Evolutionary conservation across 2,329 filamentous ascomycete species (phyloP).

Genomic region (Penicillium sp.): DNA sequence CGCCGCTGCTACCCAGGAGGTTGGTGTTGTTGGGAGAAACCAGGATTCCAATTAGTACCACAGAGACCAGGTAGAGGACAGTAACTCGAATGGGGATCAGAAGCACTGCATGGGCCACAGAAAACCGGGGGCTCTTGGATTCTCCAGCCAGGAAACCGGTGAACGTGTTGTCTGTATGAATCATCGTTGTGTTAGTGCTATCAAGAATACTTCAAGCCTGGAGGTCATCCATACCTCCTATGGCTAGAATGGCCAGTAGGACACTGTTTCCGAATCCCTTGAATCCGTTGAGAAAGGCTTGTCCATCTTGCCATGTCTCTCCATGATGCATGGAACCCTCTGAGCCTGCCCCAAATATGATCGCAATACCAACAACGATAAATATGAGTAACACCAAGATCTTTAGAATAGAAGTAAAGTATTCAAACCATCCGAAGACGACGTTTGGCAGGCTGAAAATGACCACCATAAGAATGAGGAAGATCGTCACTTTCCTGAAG

Average conservation of each 20-base stretch:
- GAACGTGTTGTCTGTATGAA: constrained; percentile 15
- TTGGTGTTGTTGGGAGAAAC: constrained; percentile 23
- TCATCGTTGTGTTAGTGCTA: too few species aligned
- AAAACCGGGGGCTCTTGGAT: constrained; percentile 35
- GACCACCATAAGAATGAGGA: constrained; percentile 14
- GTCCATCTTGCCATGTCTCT: constrained; percentile 33
- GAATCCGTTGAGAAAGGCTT: constrained; percentile 36
- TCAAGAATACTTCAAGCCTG: too few species aligned
- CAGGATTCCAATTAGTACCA: constrained; percentile 26
- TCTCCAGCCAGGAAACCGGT: constrained; percentile 39
- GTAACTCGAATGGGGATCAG: constrained; percentile 33
- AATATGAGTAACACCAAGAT: constrained; percentile 39
- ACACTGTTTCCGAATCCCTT: constrained; percentile 31
- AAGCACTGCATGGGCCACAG: constrained; percentile 32
- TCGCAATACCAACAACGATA: constrained; percentile 37
- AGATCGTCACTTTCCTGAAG: constrained; percentile 20
- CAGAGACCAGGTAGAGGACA: constrained; percentile 30
- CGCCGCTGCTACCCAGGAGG: constrained; percentile 28
- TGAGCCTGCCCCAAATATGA: constrained; percentile 43
- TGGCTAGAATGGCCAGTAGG: not conserved
- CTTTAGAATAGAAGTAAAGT: constrained; percentile 37
- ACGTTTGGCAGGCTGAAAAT: constrained; percentile 30
- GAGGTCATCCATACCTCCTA: constrained; percentile 1
- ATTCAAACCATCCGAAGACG: constrained; percentile 40
- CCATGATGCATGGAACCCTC: constrained; percentile 32